Conservation (phyloP, 169 alveolate species). For the Plasmodium malariae region DNA sequence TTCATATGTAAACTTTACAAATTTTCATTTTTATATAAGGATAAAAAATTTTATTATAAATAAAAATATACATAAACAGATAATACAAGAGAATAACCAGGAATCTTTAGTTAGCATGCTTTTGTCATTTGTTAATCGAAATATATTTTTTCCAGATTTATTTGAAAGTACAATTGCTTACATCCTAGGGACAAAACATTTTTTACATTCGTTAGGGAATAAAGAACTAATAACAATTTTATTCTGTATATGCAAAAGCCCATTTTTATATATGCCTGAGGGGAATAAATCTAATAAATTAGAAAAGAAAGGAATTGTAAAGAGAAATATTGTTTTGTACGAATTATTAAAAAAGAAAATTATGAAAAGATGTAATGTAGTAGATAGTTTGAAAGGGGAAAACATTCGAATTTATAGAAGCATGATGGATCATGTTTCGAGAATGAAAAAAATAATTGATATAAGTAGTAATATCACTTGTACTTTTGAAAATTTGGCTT, state of each 20-base stretch:
- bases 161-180: slow-evolving; percentile 29
- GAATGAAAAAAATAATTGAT: not conserved
- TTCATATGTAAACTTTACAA: slow-evolving; percentile 54
- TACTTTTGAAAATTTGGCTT: slow-evolving; percentile 31
- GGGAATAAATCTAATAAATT: not conserved
- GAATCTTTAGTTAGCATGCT: slow-evolving; percentile 71
- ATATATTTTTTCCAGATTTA: slow-evolving; percentile 62
- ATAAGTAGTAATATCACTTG: not conserved
- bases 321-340: slow-evolving; percentile 65
- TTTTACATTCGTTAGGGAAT: slow-evolving; percentile 29
- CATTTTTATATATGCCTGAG: slow-evolving; percentile 15
- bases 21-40: slow-evolving; percentile 44
- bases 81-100: slow-evolving; percentile 8
- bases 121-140: slow-evolving; percentile 56
- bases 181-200: slow-evolving; percentile 13
- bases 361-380: slow-evolving; percentile 23
- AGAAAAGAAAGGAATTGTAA: not conserved
- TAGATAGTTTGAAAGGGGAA: not conserved
- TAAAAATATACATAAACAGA: slow-evolving; percentile 19
- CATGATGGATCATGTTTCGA: not conserved
- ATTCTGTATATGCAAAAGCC: slow-evolving; percentile 63
- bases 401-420: not conserved
- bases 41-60: slow-evolving; percentile 59
- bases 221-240: slow-evolving; percentile 48
- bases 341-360: slow-evolving; percentile 61